Percentiles rank a stretch among this genome's conserved stretches.
Evolutionary conservation across 2,329 filamentous ascomycete species (phyloP).

Genomic region (Trichoderma oligosporum): DNA sequence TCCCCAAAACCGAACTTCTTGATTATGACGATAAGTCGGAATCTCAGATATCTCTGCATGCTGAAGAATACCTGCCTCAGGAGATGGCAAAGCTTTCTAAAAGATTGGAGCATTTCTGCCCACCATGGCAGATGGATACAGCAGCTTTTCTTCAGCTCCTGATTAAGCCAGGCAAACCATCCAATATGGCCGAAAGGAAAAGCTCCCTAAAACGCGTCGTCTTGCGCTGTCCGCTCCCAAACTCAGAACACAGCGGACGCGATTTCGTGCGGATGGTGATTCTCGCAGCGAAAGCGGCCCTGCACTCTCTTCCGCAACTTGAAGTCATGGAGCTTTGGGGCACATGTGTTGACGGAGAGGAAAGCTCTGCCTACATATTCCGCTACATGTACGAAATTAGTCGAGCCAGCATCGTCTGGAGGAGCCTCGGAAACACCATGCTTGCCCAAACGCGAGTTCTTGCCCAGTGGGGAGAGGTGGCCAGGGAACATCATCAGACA

Average conservation of each 20-base stretch:
- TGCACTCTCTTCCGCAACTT: slow-evolving; percentile 8
- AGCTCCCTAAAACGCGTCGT: neutral
- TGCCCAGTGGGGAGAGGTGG: slow-evolving; percentile 1
- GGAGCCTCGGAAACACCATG: neutral
- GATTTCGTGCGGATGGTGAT: slow-evolving; percentile 1
- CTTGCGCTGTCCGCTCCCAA: neutral
- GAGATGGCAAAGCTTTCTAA: slow-evolving; percentile 12
- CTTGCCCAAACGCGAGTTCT: neutral
- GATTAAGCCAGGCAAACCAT: neutral
- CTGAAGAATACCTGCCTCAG: neutral
- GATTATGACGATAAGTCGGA: neutral
- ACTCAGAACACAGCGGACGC: neutral
- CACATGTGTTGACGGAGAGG: neutral
- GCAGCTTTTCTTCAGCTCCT: neutral
- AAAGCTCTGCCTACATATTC: slow-evolving; percentile 6
- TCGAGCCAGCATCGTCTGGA: slow-evolving; percentile 10
- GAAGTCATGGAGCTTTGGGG: slow-evolving; percentile 12
- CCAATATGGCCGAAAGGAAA: neutral
- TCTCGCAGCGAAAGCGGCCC: slow-evolving; percentile 3
- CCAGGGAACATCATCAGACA: neutral
- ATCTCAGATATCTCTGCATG: neutral
- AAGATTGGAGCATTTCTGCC: neutral
- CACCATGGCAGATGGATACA: slow-evolving; percentile 12
- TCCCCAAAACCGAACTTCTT: neutral
- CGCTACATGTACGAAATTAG: neutral